phyloP scores from a whole-genome alignment of 352 stramenopile genomes.

The Globisporangium orthogonon region DNA sequence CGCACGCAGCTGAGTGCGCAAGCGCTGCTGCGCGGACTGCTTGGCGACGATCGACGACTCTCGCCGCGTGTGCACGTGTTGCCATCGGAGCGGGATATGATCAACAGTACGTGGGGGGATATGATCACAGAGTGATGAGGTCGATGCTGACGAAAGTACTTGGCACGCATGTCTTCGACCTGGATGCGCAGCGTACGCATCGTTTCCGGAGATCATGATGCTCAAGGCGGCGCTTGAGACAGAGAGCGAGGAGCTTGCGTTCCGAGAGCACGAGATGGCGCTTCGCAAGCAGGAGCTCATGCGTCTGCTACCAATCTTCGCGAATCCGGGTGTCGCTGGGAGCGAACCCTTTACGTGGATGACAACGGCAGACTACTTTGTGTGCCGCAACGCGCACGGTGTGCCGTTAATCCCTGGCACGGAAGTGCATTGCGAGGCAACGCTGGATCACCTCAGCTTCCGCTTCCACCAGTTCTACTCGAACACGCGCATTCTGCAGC shows the following conservation, averaged over 20 bases:
- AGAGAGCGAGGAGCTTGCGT: conserved; percentile 39
- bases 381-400: conserved; percentile 53
- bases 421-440: conserved; percentile 27
- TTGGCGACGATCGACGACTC: conserved; percentile 28
- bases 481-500: conserved; percentile 50
- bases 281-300: conserved; percentile 46
- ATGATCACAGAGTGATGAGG: background rate
- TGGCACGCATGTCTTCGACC: background rate
- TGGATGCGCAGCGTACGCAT: conserved; percentile 33
- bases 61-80: conserved; percentile 45
- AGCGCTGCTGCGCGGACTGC: conserved; percentile 45
- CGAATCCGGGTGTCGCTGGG: background rate
- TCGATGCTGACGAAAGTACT: background rate
- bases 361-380: conserved; percentile 64
- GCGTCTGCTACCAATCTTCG: conserved; percentile 45
- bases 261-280: conserved; percentile 47
- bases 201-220: conserved; percentile 54
- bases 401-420: conserved; percentile 48
- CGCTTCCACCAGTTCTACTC: conserved; percentile 84
- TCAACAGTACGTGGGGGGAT: conserved; percentile 55
- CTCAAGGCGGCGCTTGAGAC: conserved; percentile 46
- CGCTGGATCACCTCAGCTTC: conserved; percentile 51
- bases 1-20: conserved; percentile 78
- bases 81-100: conserved; percentile 60
- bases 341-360: conserved; percentile 59